Base-by-base conservation (phyloP, 441 rosid genomes). In the Erodium texanum region DNA sequence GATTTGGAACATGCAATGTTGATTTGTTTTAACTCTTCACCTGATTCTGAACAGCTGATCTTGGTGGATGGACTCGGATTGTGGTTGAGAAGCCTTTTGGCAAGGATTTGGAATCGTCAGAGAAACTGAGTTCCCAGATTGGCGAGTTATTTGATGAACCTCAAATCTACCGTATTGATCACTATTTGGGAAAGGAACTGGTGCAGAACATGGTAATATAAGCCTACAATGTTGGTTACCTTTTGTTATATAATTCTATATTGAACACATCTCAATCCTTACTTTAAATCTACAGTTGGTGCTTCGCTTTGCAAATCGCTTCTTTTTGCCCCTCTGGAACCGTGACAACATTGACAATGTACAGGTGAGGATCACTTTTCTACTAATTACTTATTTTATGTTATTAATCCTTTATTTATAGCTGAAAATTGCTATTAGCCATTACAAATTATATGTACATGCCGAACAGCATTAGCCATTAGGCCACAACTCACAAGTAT, bases 71-170 rank as follows among this genome's bases (percentile, higher is more conserved):
- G 99, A 92, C 98, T 74, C 83, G 99, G 56, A 85, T 95, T 63
- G 95, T 95, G 73, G 94, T 95, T 65, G 99, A 95, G 85, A 95
- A 95, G 72, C 99, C 99, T 68, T 95, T 94, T 74, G 98, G 97
- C 68, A 95, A 82, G 74, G 99, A 95, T 76, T 67, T 92, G 76
- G 88, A 85, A 56, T 90, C 99, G 41, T 80, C 98, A 65, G 98
- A 95, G 78, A 76, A 83, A 68, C 86, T 92, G 27, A 90, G 97
- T 80, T 27, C 87, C 45, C 93, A 95, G 79, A 95, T 95, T 67
- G 99, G 99, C 65, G 86, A 73, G 70, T 74, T 95, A 84, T 95
- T 95, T 75, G 86, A 89, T 65, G 97, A 95, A 80, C 80, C 87
- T 18, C 97, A 95, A 74, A 89, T 95, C 73, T 95, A 90, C 74